These are phyloP conservation scores for Solanum hybrid DNA, from an alignment of 305 asterid species.

Conservation along the genomic window DNA sequence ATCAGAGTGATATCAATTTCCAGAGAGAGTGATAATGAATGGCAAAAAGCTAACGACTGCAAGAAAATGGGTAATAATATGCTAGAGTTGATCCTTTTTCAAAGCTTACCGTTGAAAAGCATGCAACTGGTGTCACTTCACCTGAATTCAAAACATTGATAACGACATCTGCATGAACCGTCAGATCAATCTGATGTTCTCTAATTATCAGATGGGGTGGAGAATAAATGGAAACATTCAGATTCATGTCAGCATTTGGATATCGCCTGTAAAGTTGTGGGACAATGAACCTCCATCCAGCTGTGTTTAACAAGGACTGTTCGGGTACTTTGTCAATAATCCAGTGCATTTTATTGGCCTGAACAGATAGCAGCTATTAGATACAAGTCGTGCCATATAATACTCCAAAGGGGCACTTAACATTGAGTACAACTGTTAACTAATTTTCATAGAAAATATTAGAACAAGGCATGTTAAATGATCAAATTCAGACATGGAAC, in stretches of 20 bases:
- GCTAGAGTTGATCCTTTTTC: not conserved
- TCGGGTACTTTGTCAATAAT: conserved; percentile 62
- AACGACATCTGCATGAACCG: conserved; percentile 47
- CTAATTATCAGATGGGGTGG: conserved; percentile 50
- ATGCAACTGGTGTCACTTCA: conserved; percentile 57
- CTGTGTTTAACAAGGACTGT: conserved; percentile 69
- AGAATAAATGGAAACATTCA: conserved; percentile 57
- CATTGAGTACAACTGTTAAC: not conserved
- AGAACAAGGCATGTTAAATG: not conserved
- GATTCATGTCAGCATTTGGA: conserved; percentile 63
- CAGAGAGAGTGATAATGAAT: not conserved
- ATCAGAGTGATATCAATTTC: not conserved
- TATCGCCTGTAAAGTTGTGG: conserved; percentile 80
- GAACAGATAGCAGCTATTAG: conserved; percentile 18
- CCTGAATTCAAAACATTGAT: conserved; percentile 55
- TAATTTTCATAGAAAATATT: not conserved
- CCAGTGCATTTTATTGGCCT: conserved; percentile 82
- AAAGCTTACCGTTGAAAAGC: conserved; percentile 66
- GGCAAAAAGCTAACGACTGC: not conserved
- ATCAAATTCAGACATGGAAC: not conserved
- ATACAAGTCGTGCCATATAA: not conserved
- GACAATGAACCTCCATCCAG: conserved; percentile 70
- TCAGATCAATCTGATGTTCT: conserved; percentile 33
- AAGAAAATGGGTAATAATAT: not conserved
- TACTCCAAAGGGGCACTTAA: not conserved